phyloP scores from a whole-genome alignment of 805 yeast genomes.

The Yamadazyma phyllophila region DNA sequence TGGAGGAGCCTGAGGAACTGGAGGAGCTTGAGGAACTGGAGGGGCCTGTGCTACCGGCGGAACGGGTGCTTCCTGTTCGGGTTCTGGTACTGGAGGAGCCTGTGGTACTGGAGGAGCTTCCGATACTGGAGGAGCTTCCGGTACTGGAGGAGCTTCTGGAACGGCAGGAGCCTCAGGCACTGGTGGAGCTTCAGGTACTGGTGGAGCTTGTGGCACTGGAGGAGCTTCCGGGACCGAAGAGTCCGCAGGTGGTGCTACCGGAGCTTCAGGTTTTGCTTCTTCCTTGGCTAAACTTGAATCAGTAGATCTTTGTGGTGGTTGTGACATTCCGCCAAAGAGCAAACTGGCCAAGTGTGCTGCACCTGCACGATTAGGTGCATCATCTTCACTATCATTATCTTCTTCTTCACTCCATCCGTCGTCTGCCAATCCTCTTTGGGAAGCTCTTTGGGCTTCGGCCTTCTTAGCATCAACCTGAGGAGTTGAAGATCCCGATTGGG shows the following conservation, averaged over 20 bases:
- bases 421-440: conserved; percentile 57
- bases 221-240: conserved; percentile 6
- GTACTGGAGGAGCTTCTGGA: conserved; percentile 6
- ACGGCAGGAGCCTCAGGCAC: conserved; percentile 8
- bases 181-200: conserved; percentile 8
- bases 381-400: conserved; percentile 45
- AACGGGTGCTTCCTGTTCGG: background rate
- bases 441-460: conserved; percentile 68
- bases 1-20: conserved; percentile 8
- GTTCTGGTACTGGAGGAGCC: conserved; percentile 9
- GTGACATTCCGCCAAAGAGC: conserved; percentile 51
- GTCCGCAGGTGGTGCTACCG: background rate
- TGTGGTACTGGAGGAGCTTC: conserved; percentile 11
- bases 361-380: conserved; percentile 47
- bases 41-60: conserved; percentile 13
- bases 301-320: conserved; percentile 27
- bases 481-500: conserved; percentile 21
- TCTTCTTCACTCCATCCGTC: conserved; percentile 49
- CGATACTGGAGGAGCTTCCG: conserved; percentile 10
- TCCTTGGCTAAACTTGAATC: conserved; percentile 15
- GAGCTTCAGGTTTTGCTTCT: conserved; percentile 9
- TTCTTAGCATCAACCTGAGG: conserved; percentile 49
- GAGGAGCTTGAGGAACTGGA: conserved; percentile 14
- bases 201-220: conserved; percentile 13
- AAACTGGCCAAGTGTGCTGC: conserved; percentile 57